phyloP scores from a whole-genome alignment of 2,329 filamentous ascomycete genomes.

The Neopestalotiopsis clavispora region DNA sequence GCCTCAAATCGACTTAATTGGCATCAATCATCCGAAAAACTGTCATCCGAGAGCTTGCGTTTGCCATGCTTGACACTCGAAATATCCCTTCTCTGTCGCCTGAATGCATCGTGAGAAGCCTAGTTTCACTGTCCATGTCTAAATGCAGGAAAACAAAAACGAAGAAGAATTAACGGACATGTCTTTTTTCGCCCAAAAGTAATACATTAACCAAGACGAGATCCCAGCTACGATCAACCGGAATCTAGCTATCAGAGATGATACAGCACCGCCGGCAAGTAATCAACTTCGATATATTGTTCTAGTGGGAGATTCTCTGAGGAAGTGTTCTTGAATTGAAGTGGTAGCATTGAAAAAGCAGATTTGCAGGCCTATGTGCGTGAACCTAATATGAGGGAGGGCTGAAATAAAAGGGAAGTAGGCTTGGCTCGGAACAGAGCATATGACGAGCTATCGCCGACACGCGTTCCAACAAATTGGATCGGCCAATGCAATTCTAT shows the following conservation, averaged over 20 bases:
- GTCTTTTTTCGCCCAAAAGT: not conserved
- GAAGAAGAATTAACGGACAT: not conserved
- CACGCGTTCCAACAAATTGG: not conserved
- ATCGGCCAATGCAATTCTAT: not conserved
- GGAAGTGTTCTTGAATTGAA: too few relatives aligned
- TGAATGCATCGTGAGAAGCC: not conserved
- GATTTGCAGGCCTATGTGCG: not conserved
- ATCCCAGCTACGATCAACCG: not conserved
- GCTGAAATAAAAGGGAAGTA: not conserved
- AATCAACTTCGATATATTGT: slow-evolving; percentile 8
- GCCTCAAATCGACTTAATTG: not conserved
- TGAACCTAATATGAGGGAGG: not conserved
- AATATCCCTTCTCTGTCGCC: not conserved
- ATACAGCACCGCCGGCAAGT: too few relatives aligned
- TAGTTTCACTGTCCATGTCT: not conserved
- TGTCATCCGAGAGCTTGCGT: not conserved
- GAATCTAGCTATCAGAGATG: not conserved
- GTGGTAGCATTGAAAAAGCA: not conserved
- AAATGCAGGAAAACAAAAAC: not conserved
- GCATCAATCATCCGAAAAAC: not conserved
- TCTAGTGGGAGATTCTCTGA: not conserved
- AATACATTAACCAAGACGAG: not conserved
- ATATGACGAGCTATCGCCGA: not conserved
- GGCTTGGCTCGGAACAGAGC: not conserved
- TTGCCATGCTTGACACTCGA: not conserved